Base-by-base conservation (phyloP, 2,329 filamentous ascomycete genomes). In the Aspergillus sp. region DNA sequence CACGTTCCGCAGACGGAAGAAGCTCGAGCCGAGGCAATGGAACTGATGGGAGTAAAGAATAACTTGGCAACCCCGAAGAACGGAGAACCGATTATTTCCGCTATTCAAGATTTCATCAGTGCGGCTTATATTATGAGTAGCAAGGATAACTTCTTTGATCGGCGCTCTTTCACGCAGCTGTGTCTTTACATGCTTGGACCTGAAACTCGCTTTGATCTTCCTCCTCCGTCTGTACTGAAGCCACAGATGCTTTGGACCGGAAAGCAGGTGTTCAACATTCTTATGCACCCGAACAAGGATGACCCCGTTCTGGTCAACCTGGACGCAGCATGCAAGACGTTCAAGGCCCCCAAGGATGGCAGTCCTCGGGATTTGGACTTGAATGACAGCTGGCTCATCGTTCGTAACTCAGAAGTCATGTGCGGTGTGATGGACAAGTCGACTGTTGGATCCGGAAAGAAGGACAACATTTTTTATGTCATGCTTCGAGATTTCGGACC, bases 41-140 rank as follows among this genome's bases (percentile, higher is more conserved):
- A 94, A 66, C 80, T 99, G 52, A 99, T 99, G 95, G 95, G 95
- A 47, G 93, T 99, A 57, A 96, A 97, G 78, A 88, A 98, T 81
- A 99, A 99, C 73, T 78, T 99, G 59, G 90, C 90, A 3, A 99
- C 95, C 0, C 95, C 95, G 0, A 97, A 97, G 77, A 98, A 98
- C 78, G 95, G 95, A 72, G 94, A 96, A 68, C 95, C 95, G 1
- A 96, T 99, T 69, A 98, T 99, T 78, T 92, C 93, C 18, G 94
- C 95, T n/a, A 99, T 96, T 31, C 95, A 99, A 71, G 95, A 99
- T 82, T 99, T 99, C 79, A 98, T 99, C 69, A 98, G 94, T 26
- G 93, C 93, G 4, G 91, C 95, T 0, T 99, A 92, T 72, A 80
- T 98, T 4, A 82, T 98, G 26, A 96, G 92, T 68, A 90, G 88